phyloP scores from a whole-genome alignment of 768 basidiomycete genomes.

The Leucocoprinus leucothites region DNA sequence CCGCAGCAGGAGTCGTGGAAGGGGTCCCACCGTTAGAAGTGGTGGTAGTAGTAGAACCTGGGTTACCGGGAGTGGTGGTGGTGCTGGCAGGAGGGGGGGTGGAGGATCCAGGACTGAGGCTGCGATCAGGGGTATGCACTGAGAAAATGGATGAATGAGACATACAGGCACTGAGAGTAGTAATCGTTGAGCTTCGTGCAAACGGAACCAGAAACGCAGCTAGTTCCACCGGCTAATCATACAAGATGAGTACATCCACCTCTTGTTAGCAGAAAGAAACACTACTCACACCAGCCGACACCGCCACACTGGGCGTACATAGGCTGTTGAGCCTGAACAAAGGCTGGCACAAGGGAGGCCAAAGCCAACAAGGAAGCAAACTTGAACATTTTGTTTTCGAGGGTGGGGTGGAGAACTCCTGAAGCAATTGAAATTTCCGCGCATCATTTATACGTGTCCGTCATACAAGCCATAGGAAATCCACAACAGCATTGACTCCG shows the following conservation, averaged over 20 bases:
- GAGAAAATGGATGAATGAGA: background rate
- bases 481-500: constrained; percentile 27
- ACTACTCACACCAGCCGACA: constrained; percentile 43
- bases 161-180: constrained; percentile 42
- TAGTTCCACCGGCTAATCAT: constrained; percentile 33
- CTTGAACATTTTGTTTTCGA: constrained; percentile 39
- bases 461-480: background rate
- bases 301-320: constrained; percentile 56
- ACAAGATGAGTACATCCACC: background rate
- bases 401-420: constrained; percentile 12
- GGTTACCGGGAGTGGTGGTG: constrained; percentile 18
- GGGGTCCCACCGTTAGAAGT: constrained; percentile 22
- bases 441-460: constrained; percentile 20
- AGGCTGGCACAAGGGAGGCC: constrained; percentile 27
- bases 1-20: constrained; percentile 35
- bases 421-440: background rate
- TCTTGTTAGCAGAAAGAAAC: background rate
- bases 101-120: constrained; percentile 18
- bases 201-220: constrained; percentile 34
- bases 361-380: constrained; percentile 32
- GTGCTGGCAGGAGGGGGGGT: constrained; percentile 19
- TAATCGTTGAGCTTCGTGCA: constrained; percentile 33
- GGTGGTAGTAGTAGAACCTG: constrained; percentile 22
- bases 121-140: background rate
- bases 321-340: constrained; percentile 40